Evolutionary conservation across 345 rosid genomes (phyloP), one percentile per base, ranked within the genome.

Genomic region (Iberis pinnata): DNA sequence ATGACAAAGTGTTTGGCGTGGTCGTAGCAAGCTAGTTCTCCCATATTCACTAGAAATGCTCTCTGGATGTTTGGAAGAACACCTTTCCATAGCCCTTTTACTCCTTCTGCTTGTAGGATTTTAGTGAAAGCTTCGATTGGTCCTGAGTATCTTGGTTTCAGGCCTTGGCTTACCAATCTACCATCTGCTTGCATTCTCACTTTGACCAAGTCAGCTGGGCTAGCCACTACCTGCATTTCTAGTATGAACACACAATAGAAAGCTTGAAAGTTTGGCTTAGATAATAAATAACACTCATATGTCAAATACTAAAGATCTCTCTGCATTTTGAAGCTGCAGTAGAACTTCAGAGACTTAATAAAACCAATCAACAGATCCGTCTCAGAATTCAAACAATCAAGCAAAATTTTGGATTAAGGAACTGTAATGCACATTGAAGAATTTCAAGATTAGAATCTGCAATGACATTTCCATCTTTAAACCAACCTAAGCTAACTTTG

Each of bases 101-200:
- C 51, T 44, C 92, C 89, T 69, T 85, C 87, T 25, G 78, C 43
- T 1, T 26, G 70, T n/a, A 77, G 25, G 11, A 85, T 83, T 48
- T 78, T 83, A 43, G 43, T 47, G 6, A 85, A 72, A 12, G 93
- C 95, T 64, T 85, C 76, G 18, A 78, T 49, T 3, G 84, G 71
- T 38, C 95, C 95, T 0, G 71, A 56, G 72, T 89, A 89, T 52
- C 89, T 73, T 20, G 89, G 86, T 45, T 62, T 71, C 49, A 79
- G 68, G n/a, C 95, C 97, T 50, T 36, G 79, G 67, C 75, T 75
- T 26, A 64, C 70, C 49, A 74, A 18, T 16, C 55, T 61, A 13
- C 92, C 75, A 65, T 85, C 89, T 1, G 89, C 89, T 81, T 89
- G 97, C 97, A 89, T 85, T 61, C 95, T 72, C 72, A 89, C 95